Percentiles rank a stretch among this genome's conserved stretches.
These are phyloP conservation scores for Ceriops decandra DNA, from an alignment of 345 rosid genomes.

Conservation along the genomic window DNA sequence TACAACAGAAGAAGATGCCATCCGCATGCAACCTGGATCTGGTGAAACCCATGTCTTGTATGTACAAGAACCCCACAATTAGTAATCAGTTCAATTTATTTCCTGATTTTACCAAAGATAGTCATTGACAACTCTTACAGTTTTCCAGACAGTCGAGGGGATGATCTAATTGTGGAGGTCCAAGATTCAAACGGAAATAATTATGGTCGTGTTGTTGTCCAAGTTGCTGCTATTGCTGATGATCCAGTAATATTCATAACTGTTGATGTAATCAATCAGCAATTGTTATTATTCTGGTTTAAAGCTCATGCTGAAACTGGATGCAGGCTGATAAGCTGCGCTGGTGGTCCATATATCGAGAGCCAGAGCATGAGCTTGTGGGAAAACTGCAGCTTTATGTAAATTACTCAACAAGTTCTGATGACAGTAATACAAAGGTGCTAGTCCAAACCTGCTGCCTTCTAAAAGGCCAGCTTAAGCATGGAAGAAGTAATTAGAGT, in stretches of 20 bases:
- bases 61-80: conserved; percentile 19
- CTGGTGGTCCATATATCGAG: conserved; percentile 91
- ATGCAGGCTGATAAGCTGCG: conserved; percentile 82
- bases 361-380: conserved; percentile 88
- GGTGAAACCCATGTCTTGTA: conserved; percentile 96
- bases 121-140: conserved; percentile 39
- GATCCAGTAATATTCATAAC: conserved; percentile 45
- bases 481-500: background rate
- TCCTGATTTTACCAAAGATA: conserved; percentile 2
- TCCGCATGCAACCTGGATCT: conserved; percentile 88
- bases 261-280: conserved; percentile 3
- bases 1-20: conserved; percentile 68
- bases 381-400: conserved; percentile 85
- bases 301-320: conserved; percentile 3
- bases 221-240: conserved; percentile 72
- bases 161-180: conserved; percentile 88
- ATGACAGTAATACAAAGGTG: conserved; percentile 81
- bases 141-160: conserved; percentile 93
- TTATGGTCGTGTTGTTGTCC: conserved; percentile 88
- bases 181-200: conserved; percentile 78
- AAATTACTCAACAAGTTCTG: conserved; percentile 74
- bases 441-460: background rate
- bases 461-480: background rate
- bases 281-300: background rate
- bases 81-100: background rate